These are phyloP conservation scores for Stachybotrys chlorohalonatus DNA, from an alignment of 2,329 filamentous ascomycete species.

Conservation along the genomic window DNA sequence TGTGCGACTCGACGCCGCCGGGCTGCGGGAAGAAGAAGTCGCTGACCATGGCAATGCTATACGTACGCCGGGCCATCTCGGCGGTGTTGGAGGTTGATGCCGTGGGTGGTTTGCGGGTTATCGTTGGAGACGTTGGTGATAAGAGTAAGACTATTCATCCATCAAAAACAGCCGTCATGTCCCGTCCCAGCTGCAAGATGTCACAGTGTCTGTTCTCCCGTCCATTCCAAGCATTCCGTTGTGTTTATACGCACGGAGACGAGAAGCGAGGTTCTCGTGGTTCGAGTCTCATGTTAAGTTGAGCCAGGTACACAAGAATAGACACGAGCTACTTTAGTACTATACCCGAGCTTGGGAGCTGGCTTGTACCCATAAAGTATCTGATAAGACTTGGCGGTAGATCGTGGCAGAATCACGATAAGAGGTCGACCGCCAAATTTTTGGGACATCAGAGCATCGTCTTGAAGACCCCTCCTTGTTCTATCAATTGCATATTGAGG, in stretches of 20 bases:
- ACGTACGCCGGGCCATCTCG: constrained; percentile 46
- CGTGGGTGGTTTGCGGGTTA: too few species aligned
- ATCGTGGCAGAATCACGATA: constrained; percentile 26
- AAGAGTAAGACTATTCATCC: too few species aligned
- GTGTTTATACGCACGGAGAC: not conserved
- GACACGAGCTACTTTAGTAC: not conserved
- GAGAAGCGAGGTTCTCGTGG: not conserved
- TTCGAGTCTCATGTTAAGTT: too few species aligned
- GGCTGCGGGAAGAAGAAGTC: constrained; percentile 99
- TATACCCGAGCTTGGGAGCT: not conserved
- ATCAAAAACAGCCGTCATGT: not conserved
- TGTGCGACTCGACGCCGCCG: constrained; percentile 93
- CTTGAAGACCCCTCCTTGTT: not conserved
- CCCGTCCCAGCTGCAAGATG: not conserved
- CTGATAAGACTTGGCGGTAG: constrained; percentile 26
- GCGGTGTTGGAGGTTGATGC: constrained; percentile 4
- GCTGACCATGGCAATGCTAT: constrained; percentile 84
- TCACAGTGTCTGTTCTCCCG: not conserved
- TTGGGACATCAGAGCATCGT: constrained; percentile 12
- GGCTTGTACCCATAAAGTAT: not conserved
- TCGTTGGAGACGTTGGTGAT: too few species aligned
- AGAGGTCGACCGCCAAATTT: constrained; percentile 23
- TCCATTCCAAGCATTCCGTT: not conserved
- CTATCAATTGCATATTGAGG: constrained; percentile 5
- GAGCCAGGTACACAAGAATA: too few species aligned